Evolutionary conservation across 179 eudicot genomes (phyloP), one percentile per base, ranked within the genome.

Genomic region (Spinacia oleracea): DNA sequence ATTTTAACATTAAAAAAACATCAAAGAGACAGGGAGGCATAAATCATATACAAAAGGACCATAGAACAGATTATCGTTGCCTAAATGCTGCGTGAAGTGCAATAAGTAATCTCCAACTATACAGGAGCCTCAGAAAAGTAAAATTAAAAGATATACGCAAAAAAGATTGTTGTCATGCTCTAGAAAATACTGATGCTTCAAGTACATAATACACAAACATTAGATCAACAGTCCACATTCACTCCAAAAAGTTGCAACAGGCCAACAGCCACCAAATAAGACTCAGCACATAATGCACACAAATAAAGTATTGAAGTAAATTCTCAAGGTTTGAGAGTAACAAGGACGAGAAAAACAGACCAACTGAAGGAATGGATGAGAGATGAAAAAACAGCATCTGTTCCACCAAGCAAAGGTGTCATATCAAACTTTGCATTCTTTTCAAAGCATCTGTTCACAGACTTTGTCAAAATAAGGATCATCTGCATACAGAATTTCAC

Each of bases 371-470:
- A 93, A 86, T 93, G 99, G 85, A 96, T 91, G 85, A 96, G 97
- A 83, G 97, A 93, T 20, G 98, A 96, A 87, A 96, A 96, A 77
- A 93, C 96, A 81, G 83, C 91, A 86, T 96, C 99, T 40, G 99
- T 96, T 78, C 99, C 99, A 58, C 99, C 97, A 84, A 96, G 98
- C 92, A 96, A 90, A 81, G 98, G 97, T 34, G 98, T 96, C 99
- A 96, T 93, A 82, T 96, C 99, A 86, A 91, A 96, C 89, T 91
- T 96, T 40, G 99, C 81, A 65, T 96, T 96, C 93, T 90, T 96
- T 87, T 96, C 98, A 67, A 96, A 96, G 79, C 98, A 96, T 84
- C 94, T 90, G 81, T 93, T 91, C 56, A 96, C 92, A 27, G 99
- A 96, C 86, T 93, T 93, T 23, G 99, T 96, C 81, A 96, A 91